phyloP scores from a whole-genome alignment of 495 filamentous ascomycete genomes.

The Xylaria flabelliformis region DNA sequence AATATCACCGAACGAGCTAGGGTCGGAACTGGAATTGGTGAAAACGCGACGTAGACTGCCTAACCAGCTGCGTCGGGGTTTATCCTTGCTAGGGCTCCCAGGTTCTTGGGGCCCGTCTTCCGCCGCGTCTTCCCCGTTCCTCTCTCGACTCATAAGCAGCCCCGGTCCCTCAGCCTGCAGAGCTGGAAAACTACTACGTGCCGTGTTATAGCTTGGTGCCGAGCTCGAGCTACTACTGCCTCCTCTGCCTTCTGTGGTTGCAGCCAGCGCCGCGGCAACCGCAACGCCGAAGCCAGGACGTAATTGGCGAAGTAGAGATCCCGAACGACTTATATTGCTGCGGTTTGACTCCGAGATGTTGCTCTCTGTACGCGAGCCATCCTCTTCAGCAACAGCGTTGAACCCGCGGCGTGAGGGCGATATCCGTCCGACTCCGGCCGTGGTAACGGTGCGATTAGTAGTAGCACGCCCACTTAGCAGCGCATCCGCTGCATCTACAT shows the following conservation, averaged over 20 bases:
- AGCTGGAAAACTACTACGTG: slow-evolving; percentile 64
- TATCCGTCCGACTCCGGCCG: slow-evolving; percentile 8
- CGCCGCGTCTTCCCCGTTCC: slow-evolving; percentile 29
- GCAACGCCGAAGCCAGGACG: slow-evolving; percentile 35
- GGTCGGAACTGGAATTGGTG: slow-evolving; percentile 35
- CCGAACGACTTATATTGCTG: slow-evolving; percentile 47
- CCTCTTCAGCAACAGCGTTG: slow-evolving; percentile 26
- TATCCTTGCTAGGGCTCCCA: slow-evolving; percentile 56
- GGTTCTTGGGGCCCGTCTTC: slow-evolving; percentile 41
- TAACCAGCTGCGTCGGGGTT: slow-evolving; percentile 53
- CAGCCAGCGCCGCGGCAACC: slow-evolving; percentile 31
- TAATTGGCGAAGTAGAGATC: slow-evolving; percentile 36
- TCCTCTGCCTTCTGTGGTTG: slow-evolving; percentile 38
- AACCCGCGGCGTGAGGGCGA: slow-evolving; percentile 23
- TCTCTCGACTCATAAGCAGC: slow-evolving; percentile 54
- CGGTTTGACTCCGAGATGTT: slow-evolving; percentile 49
- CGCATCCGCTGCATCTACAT: slow-evolving; percentile 63
- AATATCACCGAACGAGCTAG: slow-evolving; percentile 26
- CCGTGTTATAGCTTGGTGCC: slow-evolving; percentile 72
- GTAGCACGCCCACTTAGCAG: slow-evolving; percentile 43
- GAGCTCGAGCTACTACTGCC: slow-evolving; percentile 45
- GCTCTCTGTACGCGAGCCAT: slow-evolving; percentile 44
- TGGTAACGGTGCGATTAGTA: slow-evolving; percentile 19
- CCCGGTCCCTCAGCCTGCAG: slow-evolving; percentile 71
- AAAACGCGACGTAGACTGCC: slow-evolving; percentile 57